Evolutionary conservation across 2,329 filamentous ascomycete species (phyloP).

Genomic region (Dactylonectria macrodidyma): DNA sequence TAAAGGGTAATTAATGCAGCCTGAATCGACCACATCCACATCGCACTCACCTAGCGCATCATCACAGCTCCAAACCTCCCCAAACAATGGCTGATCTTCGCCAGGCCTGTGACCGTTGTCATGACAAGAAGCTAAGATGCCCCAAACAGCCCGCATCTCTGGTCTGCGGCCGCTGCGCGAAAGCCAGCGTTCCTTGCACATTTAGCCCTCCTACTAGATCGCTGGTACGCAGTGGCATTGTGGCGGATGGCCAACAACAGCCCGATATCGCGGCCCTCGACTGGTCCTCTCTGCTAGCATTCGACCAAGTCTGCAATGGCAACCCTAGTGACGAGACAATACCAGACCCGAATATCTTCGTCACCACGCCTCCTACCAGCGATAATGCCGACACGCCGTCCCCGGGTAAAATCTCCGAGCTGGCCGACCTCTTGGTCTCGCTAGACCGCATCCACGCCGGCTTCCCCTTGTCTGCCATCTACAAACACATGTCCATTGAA

Average conservation of each 20-base stretch:
- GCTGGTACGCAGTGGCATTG: constrained; percentile 21
- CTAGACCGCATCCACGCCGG: constrained; percentile 43
- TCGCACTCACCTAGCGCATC: not conserved
- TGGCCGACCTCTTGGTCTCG: constrained; percentile 41
- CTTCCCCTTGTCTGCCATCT: constrained; percentile 22
- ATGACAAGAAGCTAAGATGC: constrained; percentile 63
- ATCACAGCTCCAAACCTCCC: not conserved
- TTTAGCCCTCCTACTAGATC: constrained; percentile 58
- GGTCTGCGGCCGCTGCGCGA: constrained; percentile 59
- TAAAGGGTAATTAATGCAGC: no score
- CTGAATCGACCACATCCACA: not conserved
- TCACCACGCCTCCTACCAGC: constrained; percentile 29
- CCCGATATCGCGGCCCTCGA: constrained; percentile 34
- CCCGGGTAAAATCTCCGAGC: constrained; percentile 25
- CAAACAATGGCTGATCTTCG: constrained; percentile 46
- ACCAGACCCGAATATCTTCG: not conserved
- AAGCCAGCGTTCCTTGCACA: constrained; percentile 56
- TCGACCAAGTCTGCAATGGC: constrained; percentile 27
- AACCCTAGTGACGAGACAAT: not conserved
- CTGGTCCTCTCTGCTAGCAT: constrained; percentile 39
- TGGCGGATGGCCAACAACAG: constrained; percentile 16
- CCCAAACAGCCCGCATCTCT: constrained; percentile 55
- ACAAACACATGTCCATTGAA: constrained; percentile 43
- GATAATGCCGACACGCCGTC: constrained; percentile 8
- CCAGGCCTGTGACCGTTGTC: constrained; percentile 61